Evolutionary conservation across 23 red algal genomes (phyloP).

Genomic region (Gracilaria domingensis): DNA sequence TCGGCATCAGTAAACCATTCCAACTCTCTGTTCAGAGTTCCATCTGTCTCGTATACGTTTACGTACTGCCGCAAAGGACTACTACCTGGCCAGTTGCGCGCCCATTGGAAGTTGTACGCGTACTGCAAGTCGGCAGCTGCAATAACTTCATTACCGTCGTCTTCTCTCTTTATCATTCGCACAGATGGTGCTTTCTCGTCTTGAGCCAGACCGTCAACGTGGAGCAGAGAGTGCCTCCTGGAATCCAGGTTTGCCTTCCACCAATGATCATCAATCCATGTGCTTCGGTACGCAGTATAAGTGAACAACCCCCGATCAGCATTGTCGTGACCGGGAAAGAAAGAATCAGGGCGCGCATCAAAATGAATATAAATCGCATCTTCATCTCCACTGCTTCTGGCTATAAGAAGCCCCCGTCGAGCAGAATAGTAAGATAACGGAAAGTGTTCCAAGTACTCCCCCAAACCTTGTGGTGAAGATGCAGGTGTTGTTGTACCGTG

Average conservation of each 20-base stretch:
- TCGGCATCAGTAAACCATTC: conserved; percentile 20
- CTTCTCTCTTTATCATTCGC: conserved; percentile 39
- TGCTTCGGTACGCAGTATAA: conserved; percentile 44
- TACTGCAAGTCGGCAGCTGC: conserved; percentile 61
- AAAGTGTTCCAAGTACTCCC: conserved; percentile 19
- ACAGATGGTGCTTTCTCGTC: conserved; percentile 66
- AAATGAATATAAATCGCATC: conserved; percentile 51
- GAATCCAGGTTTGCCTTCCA: conserved; percentile 60
- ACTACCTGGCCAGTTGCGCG: conserved; percentile 29
- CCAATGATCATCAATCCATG: conserved; percentile 64
- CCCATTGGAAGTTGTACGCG: conserved; percentile 75
- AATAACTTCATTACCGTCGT: conserved; percentile 47
- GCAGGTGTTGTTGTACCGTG: conserved; percentile 20
- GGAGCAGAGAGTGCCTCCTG: conserved; percentile 52
- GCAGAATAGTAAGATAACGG: conserved; percentile 11
- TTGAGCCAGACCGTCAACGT: conserved; percentile 65
- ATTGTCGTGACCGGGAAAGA: conserved; percentile 49
- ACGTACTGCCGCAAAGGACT: conserved; percentile 25
- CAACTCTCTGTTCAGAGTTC: not conserved
- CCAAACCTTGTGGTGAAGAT: conserved; percentile 2
- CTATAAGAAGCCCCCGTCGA: conserved; percentile 38
- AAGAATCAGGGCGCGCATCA: conserved; percentile 41
- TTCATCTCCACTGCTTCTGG: conserved; percentile 19
- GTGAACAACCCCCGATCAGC: conserved; percentile 52
- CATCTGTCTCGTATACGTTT: conserved; percentile 24